Percentiles rank a stretch among this genome's conserved stretches.
These are phyloP conservation scores for Porpolomopsis calyptriformis DNA, from an alignment of 768 basidiomycete genomes.

Conservation along the genomic window DNA sequence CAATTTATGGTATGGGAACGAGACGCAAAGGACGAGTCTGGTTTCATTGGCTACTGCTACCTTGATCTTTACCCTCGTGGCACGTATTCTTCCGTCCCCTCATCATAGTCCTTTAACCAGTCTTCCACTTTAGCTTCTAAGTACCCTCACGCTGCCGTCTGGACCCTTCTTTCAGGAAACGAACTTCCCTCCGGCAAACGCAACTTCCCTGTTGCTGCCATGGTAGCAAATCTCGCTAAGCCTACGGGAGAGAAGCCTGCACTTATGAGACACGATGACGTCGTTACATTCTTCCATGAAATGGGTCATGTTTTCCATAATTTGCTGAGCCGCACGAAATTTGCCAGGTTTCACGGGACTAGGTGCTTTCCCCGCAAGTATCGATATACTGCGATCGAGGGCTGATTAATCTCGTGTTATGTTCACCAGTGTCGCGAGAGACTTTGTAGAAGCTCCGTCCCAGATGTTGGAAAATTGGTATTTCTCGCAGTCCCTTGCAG, in stretches of 20 bases:
- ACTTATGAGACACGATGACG: slow-evolving; percentile 78
- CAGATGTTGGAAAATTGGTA: slow-evolving; percentile 92
- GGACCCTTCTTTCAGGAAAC: slow-evolving; percentile 64
- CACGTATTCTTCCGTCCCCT: slow-evolving; percentile 20
- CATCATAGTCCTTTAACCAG: background rate
- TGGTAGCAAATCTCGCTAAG: slow-evolving; percentile 90
- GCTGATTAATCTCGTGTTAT: slow-evolving; percentile 10
- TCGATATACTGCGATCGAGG: background rate
- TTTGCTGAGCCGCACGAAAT: slow-evolving; percentile 59
- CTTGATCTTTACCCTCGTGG: slow-evolving; percentile 82
- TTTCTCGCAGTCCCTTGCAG: background rate
- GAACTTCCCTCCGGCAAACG: slow-evolving; percentile 44
- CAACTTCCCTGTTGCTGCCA: slow-evolving; percentile 65
- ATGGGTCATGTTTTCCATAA: slow-evolving; percentile 73
- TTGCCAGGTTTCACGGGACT: slow-evolving; percentile 74
- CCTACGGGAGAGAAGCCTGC: slow-evolving; percentile 72
- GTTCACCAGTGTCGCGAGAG: slow-evolving; percentile 44
- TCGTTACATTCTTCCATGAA: slow-evolving; percentile 88
- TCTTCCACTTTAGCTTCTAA: slow-evolving; percentile 41
- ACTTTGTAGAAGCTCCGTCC: slow-evolving; percentile 84
- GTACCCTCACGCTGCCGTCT: slow-evolving; percentile 83
- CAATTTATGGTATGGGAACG: slow-evolving; percentile 81
- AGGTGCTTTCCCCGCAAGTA: slow-evolving; percentile 23
- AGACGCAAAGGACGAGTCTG: slow-evolving; percentile 55
- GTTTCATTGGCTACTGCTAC: slow-evolving; percentile 78